These are phyloP conservation scores for Russula compacta DNA, from an alignment of 768 basidiomycete species.

Conservation along the genomic window DNA sequence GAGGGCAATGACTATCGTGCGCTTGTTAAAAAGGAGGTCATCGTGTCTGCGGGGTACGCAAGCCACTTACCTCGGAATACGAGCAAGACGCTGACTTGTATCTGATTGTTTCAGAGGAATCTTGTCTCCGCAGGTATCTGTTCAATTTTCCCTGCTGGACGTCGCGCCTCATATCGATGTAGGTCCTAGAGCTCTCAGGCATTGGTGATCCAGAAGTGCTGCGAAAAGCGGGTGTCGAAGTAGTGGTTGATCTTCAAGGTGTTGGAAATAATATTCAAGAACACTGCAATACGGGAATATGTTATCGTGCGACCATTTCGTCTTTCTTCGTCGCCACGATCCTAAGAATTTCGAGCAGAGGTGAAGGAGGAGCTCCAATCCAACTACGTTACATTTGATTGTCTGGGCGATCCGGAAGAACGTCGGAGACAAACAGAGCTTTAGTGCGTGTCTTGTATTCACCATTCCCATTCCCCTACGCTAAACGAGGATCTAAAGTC, in stretches of 20 bases:
- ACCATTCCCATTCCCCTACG: neutral
- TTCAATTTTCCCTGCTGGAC: neutral
- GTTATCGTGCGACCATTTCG: conserved; percentile 4
- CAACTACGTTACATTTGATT: conserved; percentile 6
- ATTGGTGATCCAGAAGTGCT: conserved; percentile 15
- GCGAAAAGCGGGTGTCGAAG: conserved; percentile 2
- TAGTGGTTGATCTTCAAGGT: conserved; percentile 5
- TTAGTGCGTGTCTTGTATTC: neutral
- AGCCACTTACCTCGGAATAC: too few species aligned
- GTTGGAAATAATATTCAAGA: conserved; percentile 19
- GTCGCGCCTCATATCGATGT: neutral
- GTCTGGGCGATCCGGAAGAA: conserved; percentile 2
- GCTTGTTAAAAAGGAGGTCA: conserved; percentile 9
- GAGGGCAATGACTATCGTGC: conserved; percentile 5
- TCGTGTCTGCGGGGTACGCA: conserved; percentile 18
- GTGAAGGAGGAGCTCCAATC: conserved; percentile 8
- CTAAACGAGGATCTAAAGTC: neutral
- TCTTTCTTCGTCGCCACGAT: neutral
- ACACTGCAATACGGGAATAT: neutral
- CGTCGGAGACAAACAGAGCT: conserved; percentile 11
- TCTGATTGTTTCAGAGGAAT: neutral
- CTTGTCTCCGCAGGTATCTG: conserved; percentile 12
- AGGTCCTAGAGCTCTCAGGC: conserved; percentile 20
- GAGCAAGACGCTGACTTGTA: neutral
- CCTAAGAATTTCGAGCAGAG: neutral